phyloP scores from a whole-genome alignment of 2,329 filamentous ascomycete species.

The Talaromyces sp. region DNA sequence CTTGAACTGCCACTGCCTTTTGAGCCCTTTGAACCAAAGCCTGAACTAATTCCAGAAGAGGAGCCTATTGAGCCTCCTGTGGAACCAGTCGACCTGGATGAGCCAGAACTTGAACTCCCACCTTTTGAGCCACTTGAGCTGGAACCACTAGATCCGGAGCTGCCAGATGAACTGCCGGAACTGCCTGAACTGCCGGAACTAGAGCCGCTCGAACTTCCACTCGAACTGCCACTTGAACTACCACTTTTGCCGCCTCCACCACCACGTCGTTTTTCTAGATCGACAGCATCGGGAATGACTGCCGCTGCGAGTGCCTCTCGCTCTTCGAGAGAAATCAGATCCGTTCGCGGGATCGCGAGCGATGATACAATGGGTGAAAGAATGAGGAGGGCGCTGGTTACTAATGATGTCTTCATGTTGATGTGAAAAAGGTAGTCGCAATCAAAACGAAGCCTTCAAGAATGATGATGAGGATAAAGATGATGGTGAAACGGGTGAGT shows the following conservation, averaged over 20 bases:
- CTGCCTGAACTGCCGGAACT: constrained; percentile 10
- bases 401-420: constrained; percentile 33
- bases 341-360: constrained; percentile 26
- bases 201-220: constrained; percentile 24
- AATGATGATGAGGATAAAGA: neutral
- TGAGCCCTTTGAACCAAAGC: neutral
- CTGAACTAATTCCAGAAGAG: constrained; percentile 12
- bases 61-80: constrained; percentile 14
- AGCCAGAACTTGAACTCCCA: neutral
- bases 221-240: constrained; percentile 18
- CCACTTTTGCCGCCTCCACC: constrained; percentile 38
- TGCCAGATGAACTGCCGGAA: constrained; percentile 9
- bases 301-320: constrained; percentile 6
- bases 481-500: neutral
- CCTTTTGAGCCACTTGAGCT: constrained; percentile 2
- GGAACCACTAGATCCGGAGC: constrained; percentile 13
- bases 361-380: constrained; percentile 28
- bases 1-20: constrained; percentile 5
- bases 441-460: no score
- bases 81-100: constrained; percentile 15
- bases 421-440: neutral
- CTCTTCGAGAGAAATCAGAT: constrained; percentile 23
- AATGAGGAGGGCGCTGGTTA: constrained; percentile 29
- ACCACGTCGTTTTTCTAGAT: constrained; percentile 50
- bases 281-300: constrained; percentile 19